Evolutionary conservation across 768 basidiomycete species (phyloP), one percentile per base, ranked within the genome.

Genomic region (Cubamyces sp.): DNA sequence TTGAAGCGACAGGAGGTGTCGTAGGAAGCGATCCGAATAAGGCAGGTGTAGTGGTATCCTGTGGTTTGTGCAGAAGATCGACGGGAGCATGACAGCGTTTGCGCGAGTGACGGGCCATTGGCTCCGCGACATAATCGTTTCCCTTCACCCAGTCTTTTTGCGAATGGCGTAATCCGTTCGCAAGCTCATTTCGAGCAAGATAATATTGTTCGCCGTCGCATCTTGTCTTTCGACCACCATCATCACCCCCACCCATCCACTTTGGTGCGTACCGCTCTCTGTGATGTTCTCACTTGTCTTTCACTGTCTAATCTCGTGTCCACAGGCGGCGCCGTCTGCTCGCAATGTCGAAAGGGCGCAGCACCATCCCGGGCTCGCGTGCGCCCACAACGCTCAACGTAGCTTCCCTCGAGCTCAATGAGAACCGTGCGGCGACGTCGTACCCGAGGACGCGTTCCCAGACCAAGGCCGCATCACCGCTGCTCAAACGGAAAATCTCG

Each of bases 11-110:
- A 51, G 49, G 34, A 40, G 16, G 21, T 40, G 18, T 18, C 41
- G 19, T 28, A 41, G 49, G 61, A 62, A 62, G 54, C 39, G 16
- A 3, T 12, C 40, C 61, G 48, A 26, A 52, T 50, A 46, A 56
- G 61, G 61, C 54, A 56, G 49, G 61, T 51, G 47, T 52, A 50
- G 47, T 55, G 45, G 61, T 51, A 16, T 47, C 34, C 54, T 34
- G 54, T 43, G 19, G 28, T 3, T 7, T 37, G 42, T 19, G 39
- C 21, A 21, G 40, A 19, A 25, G 57, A 63, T 63, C 57, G 56
- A 54, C 52, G 47, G 12, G 8, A 18, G 25, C 7, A 14, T 63
- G 62, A 54, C 62, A 54, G 51, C 43, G 23, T 45, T 45, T 63
- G 34, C n/a, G 43, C 45, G 39, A 58, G 62, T 63, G 62, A 63